Evolutionary conservation across 345 rosid species (phyloP).

Genomic region (Pugionium dolabratum): DNA sequence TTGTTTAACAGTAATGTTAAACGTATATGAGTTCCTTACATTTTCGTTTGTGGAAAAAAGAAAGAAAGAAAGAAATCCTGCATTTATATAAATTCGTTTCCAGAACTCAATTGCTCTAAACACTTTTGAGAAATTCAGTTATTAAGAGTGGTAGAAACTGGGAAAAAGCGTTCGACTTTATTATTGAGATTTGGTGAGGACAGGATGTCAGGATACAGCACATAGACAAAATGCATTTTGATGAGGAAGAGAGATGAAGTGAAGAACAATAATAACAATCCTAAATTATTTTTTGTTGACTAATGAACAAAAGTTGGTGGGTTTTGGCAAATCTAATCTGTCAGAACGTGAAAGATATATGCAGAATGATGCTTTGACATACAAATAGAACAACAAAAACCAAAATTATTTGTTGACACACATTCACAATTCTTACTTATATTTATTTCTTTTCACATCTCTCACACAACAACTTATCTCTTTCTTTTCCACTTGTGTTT

Average conservation of each 20-base stretch:
- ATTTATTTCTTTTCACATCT: slow-evolving; percentile 15
- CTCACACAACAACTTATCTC: background rate
- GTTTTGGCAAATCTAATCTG: slow-evolving; percentile 32
- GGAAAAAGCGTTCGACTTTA: slow-evolving; percentile 5
- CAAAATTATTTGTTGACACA: slow-evolving; percentile 30
- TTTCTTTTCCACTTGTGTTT: background rate
- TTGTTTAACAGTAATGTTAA: slow-evolving; percentile 12
- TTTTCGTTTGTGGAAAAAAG: slow-evolving; percentile 12
- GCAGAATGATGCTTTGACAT: slow-evolving; percentile 32
- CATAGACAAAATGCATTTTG: slow-evolving; percentile 15
- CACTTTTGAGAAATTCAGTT: background rate
- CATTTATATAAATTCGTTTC: slow-evolving; percentile 6
- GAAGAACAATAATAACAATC: background rate
- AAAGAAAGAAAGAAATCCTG: background rate
- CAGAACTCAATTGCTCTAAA: no score
- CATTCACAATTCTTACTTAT: slow-evolving; percentile 32
- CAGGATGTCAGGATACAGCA: slow-evolving; percentile 25
- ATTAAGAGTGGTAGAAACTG: slow-evolving; percentile 9
- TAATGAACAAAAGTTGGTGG: slow-evolving; percentile 18
- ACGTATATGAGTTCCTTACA: slow-evolving; percentile 31
- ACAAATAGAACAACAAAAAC: slow-evolving; percentile 14
- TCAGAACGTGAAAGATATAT: slow-evolving; percentile 30
- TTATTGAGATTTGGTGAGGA: slow-evolving; percentile 33
- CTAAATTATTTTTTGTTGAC: slow-evolving; percentile 15
- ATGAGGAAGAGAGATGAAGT: background rate